phyloP scores from a whole-genome alignment of 2,329 filamentous ascomycete genomes.

The Gremmenia infestans region DNA sequence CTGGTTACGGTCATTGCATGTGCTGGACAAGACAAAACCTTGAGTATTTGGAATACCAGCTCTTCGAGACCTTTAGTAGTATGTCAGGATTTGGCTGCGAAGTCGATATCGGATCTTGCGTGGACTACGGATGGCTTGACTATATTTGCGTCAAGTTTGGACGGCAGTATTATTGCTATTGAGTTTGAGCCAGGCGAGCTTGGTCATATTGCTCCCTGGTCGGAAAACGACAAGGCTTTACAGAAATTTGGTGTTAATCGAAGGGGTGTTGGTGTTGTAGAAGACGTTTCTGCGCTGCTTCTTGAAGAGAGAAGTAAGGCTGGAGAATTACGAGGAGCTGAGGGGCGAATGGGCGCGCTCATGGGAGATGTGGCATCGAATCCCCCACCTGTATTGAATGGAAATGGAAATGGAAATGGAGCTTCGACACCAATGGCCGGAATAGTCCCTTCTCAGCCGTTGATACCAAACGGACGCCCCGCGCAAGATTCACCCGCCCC shows the following conservation, averaged over 20 bases:
- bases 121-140: conserved; percentile 92
- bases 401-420: conserved; percentile 30
- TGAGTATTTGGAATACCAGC: conserved; percentile 97
- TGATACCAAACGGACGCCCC: conserved; percentile 22
- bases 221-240: conserved; percentile 88
- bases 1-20: conserved; percentile 93
- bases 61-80: conserved; percentile 88
- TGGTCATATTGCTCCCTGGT: conserved; percentile 77
- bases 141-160: conserved; percentile 79
- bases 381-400: conserved; percentile 28
- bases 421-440: conserved; percentile 20
- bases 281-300: conserved; percentile 82
- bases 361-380: conserved; percentile 72
- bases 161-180: conserved; percentile 78
- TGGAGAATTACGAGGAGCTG: conserved; percentile 81
- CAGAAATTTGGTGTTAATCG: conserved; percentile 88
- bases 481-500: conserved; percentile 35
- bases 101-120: conserved; percentile 88
- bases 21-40: conserved; percentile 90
- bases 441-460: conserved; percentile 14
- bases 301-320: conserved; percentile 90
- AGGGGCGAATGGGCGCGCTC: conserved; percentile 95
- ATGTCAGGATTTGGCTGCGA: conserved; percentile 79
- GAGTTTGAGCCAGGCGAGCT: conserved; percentile 84
- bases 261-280: conserved; percentile 83